phyloP scores from a whole-genome alignment of 805 yeast genomes.

The Wickerhamomyces subpelliculosus region DNA sequence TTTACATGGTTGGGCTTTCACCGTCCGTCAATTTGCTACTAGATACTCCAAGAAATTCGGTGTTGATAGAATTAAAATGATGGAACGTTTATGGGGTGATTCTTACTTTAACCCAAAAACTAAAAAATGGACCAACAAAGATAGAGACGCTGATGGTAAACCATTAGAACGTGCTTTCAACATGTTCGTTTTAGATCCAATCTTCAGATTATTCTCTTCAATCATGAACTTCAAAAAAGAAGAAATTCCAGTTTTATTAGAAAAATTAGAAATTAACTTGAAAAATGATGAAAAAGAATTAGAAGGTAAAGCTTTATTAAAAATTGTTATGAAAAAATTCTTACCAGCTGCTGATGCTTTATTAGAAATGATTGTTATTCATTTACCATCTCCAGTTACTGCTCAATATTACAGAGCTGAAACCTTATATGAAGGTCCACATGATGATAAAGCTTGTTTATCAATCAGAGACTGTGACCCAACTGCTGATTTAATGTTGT shows the following conservation, averaged over 20 bases:
- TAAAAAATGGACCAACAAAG: slow-evolving; percentile 98
- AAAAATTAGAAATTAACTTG: slow-evolving; percentile 87
- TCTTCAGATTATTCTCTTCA: slow-evolving; percentile 93
- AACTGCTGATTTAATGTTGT: slow-evolving; percentile 94
- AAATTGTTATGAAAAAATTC: slow-evolving; percentile 99
- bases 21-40: slow-evolving; percentile 96
- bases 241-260: slow-evolving; percentile 85
- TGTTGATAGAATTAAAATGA: slow-evolving; percentile 96
- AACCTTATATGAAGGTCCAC: slow-evolving; percentile 98
- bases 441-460: slow-evolving; percentile 81
- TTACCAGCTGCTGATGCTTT: slow-evolving; percentile 99
- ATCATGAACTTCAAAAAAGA: slow-evolving; percentile 99
- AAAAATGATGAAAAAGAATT: slow-evolving; percentile 97
- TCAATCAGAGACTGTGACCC: slow-evolving; percentile 99
- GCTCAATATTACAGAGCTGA: slow-evolving; percentile 99
- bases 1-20: slow-evolving; percentile 99
- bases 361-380: slow-evolving; percentile 96
- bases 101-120: slow-evolving; percentile 99
- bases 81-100: slow-evolving; percentile 99
- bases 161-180: slow-evolving; percentile 97
- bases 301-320: slow-evolving; percentile 97
- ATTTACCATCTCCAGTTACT: slow-evolving; percentile 99
- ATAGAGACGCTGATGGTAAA: slow-evolving; percentile 92
- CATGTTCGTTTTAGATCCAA: slow-evolving; percentile 98
- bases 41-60: slow-evolving; percentile 99